Evolutionary conservation across 805 yeast genomes (phyloP).

Genomic region (Candida maltosa): DNA sequence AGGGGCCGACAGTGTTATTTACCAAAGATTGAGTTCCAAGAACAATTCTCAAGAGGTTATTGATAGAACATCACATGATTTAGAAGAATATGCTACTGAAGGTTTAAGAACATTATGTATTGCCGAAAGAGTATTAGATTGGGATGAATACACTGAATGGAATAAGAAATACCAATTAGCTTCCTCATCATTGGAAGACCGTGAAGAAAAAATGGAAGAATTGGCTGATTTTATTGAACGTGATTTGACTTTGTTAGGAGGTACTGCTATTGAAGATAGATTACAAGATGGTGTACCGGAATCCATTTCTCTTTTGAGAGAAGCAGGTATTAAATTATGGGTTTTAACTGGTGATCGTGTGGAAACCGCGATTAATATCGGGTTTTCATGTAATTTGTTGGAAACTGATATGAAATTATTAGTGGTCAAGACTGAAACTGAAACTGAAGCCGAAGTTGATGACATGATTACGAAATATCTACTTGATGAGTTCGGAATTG

Average conservation of each 20-base stretch:
- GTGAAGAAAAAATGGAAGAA: conserved; percentile 55
- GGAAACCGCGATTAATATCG: conserved; percentile 82
- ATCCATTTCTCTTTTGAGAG: conserved; percentile 59
- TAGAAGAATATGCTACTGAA: conserved; percentile 70
- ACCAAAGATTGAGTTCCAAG: conserved; percentile 32
- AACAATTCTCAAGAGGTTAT: conserved; percentile 42
- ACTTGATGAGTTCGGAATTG: conserved; percentile 42
- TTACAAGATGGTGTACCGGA: conserved; percentile 78
- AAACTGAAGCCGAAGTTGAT: conserved; percentile 33
- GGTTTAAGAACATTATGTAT: conserved; percentile 77
- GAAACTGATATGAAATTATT: conserved; percentile 66
- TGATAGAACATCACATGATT: conserved; percentile 55
- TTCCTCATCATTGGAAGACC: conserved; percentile 46
- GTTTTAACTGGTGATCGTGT: conserved; percentile 80
- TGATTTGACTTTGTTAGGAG: conserved; percentile 59
- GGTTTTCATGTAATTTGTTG: conserved; percentile 71
- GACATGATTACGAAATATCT: conserved; percentile 46
- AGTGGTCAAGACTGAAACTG: conserved; percentile 55
- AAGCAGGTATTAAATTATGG: conserved; percentile 81
- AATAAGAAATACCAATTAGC: conserved; percentile 54
- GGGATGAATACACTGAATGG: conserved; percentile 52
- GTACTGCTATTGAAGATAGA: conserved; percentile 80
- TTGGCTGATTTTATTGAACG: conserved; percentile 60
- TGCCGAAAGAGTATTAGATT: conserved; percentile 52
- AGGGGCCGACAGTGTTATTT: conserved; percentile 78